These are phyloP conservation scores for Colletotrichum sublineola DNA, from an alignment of 2,329 filamentous ascomycete species.

Conservation along the genomic window DNA sequence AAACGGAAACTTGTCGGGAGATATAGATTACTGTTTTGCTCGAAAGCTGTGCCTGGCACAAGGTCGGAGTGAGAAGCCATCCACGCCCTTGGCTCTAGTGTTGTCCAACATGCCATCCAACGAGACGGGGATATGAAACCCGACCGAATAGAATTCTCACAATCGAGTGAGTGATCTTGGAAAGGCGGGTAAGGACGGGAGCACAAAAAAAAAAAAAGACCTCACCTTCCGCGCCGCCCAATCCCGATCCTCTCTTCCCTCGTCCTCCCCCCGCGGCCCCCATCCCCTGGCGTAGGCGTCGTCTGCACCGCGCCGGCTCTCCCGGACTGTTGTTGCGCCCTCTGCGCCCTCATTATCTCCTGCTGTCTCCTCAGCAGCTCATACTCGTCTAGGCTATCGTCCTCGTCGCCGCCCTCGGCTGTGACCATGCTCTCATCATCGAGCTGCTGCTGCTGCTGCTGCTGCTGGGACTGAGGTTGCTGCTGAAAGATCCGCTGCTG, in stretches of 20 bases:
- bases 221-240: slow-evolving; percentile 44
- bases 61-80: too few species aligned
- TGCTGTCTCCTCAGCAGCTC: slow-evolving; percentile 39
- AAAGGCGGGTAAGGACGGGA: background rate
- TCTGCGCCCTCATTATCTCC: slow-evolving; percentile 36
- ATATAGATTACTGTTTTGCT: background rate
- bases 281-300: slow-evolving; percentile 46
- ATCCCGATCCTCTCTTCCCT: slow-evolving; percentile 58
- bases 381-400: slow-evolving; percentile 34
- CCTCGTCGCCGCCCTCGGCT: slow-evolving; percentile 34
- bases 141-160: background rate
- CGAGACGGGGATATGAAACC: background rate
- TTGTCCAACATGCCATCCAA: background rate
- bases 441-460: slow-evolving; percentile 38
- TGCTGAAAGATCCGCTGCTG: slow-evolving; percentile 29
- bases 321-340: slow-evolving; percentile 43
- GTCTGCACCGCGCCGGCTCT: slow-evolving; percentile 43
- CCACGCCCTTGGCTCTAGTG: background rate
- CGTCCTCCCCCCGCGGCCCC: slow-evolving; percentile 43
- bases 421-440: slow-evolving; percentile 35
- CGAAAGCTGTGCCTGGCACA: background rate
- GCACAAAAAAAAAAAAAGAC: too few species aligned
- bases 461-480: slow-evolving; percentile 27
- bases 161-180: background rate
- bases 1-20: background rate